Conservation (phyloP, 495 filamentous ascomycete species). For the Halenospora varia region DNA sequence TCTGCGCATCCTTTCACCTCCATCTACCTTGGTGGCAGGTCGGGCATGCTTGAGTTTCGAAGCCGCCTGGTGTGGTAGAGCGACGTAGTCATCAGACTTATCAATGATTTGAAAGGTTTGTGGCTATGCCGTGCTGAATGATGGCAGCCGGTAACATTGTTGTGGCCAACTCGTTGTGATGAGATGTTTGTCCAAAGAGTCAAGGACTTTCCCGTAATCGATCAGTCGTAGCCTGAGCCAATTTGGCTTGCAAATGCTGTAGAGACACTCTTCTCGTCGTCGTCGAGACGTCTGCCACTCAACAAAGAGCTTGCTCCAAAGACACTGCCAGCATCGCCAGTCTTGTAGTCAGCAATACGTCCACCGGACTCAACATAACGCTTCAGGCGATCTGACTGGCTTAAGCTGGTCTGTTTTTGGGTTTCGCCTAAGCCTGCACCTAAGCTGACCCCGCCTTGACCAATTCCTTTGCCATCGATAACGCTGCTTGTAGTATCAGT, state of each 20-base stretch:
- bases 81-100: neutral
- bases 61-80: neutral
- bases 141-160: neutral
- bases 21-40: neutral
- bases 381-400: conserved; percentile 79
- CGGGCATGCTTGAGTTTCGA: neutral
- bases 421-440: conserved; percentile 72
- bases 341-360: conserved; percentile 50
- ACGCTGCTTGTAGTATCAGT: conserved; percentile 65
- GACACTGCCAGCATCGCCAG: conserved; percentile 61
- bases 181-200: neutral
- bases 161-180: neutral
- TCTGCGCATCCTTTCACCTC: conserved; percentile 1
- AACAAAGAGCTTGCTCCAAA: conserved; percentile 64
- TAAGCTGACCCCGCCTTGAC: conserved; percentile 83
- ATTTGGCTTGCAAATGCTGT: conserved; percentile 96
- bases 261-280: conserved; percentile 91
- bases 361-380: conserved; percentile 83
- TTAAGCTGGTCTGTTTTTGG: conserved; percentile 73
- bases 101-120: neutral
- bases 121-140: neutral
- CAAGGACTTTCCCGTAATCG: neutral
- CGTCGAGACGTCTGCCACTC: conserved; percentile 57
- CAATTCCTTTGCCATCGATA: conserved; percentile 67
- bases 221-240: conserved; percentile 89